Evolutionary conservation across 257 asterid genomes (phyloP), one percentile per base, ranked within the genome.

Genomic region (Solanum virginianum): DNA sequence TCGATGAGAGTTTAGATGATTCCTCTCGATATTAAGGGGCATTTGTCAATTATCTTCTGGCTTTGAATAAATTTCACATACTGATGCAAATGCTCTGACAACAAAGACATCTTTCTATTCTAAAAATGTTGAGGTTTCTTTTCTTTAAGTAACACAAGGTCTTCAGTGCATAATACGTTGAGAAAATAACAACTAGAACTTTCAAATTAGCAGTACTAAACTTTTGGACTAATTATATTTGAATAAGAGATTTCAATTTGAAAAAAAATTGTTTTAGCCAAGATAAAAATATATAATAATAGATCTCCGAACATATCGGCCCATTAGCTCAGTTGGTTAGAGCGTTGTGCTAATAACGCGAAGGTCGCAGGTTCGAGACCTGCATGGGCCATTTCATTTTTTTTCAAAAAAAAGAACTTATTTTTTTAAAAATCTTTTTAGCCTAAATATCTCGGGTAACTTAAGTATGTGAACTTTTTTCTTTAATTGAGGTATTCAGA

Each of bases 351-450:
- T 83, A 86, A 83, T 86, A 83, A 83, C 86, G 84, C 82, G 84
- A 83, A 86, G 86, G 89, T 84, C 85, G 87, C 80, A 86, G 86
- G 89, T 88, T 88, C 59, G 87, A 88, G 83, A 88, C 87, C 89
- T 86, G 87, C 90, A 83, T 85, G 87, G 90, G 87, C 88, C 85
- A 88, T 0, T 8, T 29, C 4, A 12, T 0, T 2, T 8, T 0
- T 3, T 36, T 1, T 36, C 1, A 14, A 7, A 0, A 13, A 22
- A 5, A 36, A n/a, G n/a, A 36, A 29, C 0, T 29, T 1, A 29
- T 29, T 3, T 16, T 1, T 36, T 16, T 29, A 6, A 0, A 12
- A 22, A 5, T 66, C 6, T 4, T 60, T 26, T 15, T 29, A 13
- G n/a, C 29, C n/a, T 29, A 15, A 66, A 66, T 29, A 24, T 29